Evolutionary conservation across 2,329 filamentous ascomycete species (phyloP), one percentile per base, ranked within the genome.

Genomic region (Sporothrix curviconia): DNA sequence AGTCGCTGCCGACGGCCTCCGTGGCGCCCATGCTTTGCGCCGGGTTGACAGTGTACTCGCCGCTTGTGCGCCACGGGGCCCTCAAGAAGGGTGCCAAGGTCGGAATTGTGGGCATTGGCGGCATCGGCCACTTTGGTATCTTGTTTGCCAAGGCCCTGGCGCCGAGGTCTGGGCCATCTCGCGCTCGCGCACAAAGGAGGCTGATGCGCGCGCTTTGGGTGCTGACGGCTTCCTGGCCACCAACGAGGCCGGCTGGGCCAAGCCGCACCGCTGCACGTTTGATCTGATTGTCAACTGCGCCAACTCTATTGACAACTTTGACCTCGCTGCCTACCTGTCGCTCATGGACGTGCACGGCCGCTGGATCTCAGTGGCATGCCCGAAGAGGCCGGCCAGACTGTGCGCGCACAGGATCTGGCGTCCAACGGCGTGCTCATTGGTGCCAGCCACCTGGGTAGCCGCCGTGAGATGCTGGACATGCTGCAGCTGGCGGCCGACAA

Each of bases 11-110:
- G 9, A 81, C 78, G 63, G 71, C 74, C 56, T 72, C 85, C 52
- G 88, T 85, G 1, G 90, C 89, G 1, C 88, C 87, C 9, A 90
- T 92, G 87, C 79, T 94, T 64, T 95, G 90, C 71, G 90, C 89
- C 40, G 90, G 90, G 62, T 78, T 95, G 63, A 95, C 90, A 3
- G 84, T 84, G 59, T 95, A 85, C 75, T 87, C 82, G 60, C 90
- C 90, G 1, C 78, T 95, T 14, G 85, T 89, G 62, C 81, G 89
- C 50, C 85, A 91, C 66, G 87, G 87, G 59, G 87, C 87, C 0
- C 87, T 87, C 1, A 89, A 90, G 61, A 90, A 89, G 77, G n/a
- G n/a, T n/a, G n/a, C n/a, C n/a, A 90, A 89, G 74, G 83, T 91
- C 22, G 88, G 81, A 37, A 82, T 92, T 60, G 82, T 90, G 8